Evolutionary conservation across 306 rosid genomes (phyloP).

Genomic region (Cucurbita pepo): DNA sequence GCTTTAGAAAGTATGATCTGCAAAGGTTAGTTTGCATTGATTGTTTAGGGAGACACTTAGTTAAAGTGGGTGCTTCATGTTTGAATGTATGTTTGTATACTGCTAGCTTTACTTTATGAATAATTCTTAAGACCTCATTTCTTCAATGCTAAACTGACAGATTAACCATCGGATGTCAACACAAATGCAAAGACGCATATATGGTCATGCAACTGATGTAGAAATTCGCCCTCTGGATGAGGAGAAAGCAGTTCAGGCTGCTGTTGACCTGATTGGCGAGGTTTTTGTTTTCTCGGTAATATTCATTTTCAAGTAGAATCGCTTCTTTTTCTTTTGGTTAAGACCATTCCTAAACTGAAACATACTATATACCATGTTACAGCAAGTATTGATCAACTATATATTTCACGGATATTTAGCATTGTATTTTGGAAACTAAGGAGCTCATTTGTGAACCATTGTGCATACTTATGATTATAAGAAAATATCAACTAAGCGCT

Average conservation of each 20-base stretch:
- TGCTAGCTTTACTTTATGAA: not conserved
- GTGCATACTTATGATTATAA: not conserved
- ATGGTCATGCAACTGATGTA: constrained; percentile 69
- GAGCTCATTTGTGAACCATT: not conserved
- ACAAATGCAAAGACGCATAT: constrained; percentile 67
- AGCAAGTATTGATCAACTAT: not conserved
- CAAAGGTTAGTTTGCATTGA: not conserved
- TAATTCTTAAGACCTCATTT: not conserved
- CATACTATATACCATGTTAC: not conserved
- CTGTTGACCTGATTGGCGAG: constrained; percentile 88
- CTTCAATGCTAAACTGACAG: constrained; percentile 24
- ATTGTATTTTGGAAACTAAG: not conserved
- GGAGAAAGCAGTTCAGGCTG: constrained; percentile 84
- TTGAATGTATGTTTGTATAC: not conserved
- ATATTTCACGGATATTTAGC: not conserved
- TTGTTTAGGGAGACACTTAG: not conserved
- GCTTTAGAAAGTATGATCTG: not conserved
- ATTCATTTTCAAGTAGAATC: not conserved
- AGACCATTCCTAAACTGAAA: too few species aligned
- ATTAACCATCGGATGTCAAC: constrained; percentile 59
- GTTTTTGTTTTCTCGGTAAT: constrained; percentile 68
- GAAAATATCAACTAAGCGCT: not conserved
- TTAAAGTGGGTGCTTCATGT: not conserved
- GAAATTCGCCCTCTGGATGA: constrained; percentile 83
- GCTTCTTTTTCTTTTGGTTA: not conserved